Base-by-base conservation (phyloP, 768 basidiomycete species). In the Mycena latifolia region DNA sequence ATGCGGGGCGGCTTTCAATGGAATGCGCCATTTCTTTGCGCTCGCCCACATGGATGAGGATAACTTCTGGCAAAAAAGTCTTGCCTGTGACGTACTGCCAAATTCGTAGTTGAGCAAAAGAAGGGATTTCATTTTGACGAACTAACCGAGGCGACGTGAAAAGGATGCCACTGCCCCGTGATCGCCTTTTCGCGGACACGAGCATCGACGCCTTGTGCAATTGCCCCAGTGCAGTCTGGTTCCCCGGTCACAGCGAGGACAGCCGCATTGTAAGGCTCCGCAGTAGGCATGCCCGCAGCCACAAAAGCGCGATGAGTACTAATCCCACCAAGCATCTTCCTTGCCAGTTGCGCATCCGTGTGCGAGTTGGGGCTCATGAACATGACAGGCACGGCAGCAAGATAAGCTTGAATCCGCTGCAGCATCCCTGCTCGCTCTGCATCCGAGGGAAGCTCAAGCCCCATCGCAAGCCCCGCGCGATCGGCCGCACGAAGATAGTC, bases 21-120 rank as follows among this genome's bases (percentile, higher is more conserved):
- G 62, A 52, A n/a, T 63, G 31, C n/a, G 62, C 66, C 66, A 67
- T 67, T 27, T 67, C 66, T 11, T 46, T 50, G 35, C 61, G 66
- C 29, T 67, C 66, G 17, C 62, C 66, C 20, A 52, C 18, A 29
- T 56, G n/a, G 41, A 25, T 64, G 27, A 67, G 33, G 55, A 67
- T 51, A 4, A 50, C 28, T 15, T 64, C 24, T 7, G 27, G 45
- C 12, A 63, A 22, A n/a, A 64, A 18, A 1, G 54, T 63, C 41
- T 64, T 64, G 12, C 14, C 59, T 18, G 56, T 31, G 8, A 56
- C 48, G 37, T 52, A 57, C 56, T 55, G 46, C 18, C 3, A 22
- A 18, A 41, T n/a, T 37, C 33, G n/a, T 20, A 18, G 25, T 22
- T 29, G 35, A 29, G 17, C 25, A 14, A 29, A 12, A 29, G n/a